These are phyloP conservation scores for Hymenoscyphus albidus DNA, from an alignment of 2,329 filamentous ascomycete species.

Conservation along the genomic window DNA sequence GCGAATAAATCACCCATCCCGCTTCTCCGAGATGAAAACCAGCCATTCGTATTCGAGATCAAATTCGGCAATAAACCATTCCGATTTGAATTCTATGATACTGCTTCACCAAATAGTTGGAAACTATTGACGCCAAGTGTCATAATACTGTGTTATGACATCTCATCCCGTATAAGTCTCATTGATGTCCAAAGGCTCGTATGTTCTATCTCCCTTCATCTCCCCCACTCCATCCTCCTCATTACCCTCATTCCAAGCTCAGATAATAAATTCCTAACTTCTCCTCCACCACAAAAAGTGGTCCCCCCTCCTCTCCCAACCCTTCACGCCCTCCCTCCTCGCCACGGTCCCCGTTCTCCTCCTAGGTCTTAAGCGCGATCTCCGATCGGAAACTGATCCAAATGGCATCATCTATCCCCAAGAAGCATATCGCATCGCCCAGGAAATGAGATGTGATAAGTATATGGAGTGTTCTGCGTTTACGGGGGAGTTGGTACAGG, in stretches of 20 bases:
- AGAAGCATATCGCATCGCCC: constrained; percentile 54
- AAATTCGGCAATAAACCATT: constrained; percentile 44
- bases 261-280: background rate
- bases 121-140: constrained; percentile 54
- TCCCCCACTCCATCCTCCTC: background rate
- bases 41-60: constrained; percentile 58
- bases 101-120: constrained; percentile 56
- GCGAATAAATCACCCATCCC: background rate
- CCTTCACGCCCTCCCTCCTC: constrained; percentile 44
- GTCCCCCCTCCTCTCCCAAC: constrained; percentile 38
- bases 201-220: constrained; percentile 25
- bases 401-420: constrained; percentile 60
- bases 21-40: constrained; percentile 48
- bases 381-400: constrained; percentile 53
- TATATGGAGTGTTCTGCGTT: constrained; percentile 62
- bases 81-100: constrained; percentile 58
- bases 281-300: constrained; percentile 6
- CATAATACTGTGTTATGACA: constrained; percentile 58
- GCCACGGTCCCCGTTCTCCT: constrained; percentile 47
- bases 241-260: background rate
- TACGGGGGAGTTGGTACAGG: constrained; percentile 54
- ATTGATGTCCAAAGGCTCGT: constrained; percentile 56
- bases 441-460: constrained; percentile 57
- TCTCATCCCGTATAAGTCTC: constrained; percentile 54
- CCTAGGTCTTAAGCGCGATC: constrained; percentile 57